Evolutionary conservation across 1,139 yeast species (phyloP), one percentile per base, ranked within the genome.

Genomic region (Hemisphaericaspora subhashii): DNA sequence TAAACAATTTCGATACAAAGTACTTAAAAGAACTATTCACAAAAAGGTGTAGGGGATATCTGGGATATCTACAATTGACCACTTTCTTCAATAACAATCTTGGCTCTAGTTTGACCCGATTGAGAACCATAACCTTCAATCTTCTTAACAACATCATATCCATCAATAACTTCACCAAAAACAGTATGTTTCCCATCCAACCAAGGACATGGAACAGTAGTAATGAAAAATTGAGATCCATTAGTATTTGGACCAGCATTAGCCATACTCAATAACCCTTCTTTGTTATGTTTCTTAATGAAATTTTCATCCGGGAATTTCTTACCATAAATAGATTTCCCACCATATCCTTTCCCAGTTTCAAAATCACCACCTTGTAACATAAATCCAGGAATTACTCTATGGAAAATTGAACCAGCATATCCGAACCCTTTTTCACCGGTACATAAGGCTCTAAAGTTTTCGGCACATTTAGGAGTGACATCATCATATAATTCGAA

Each of bases 391-490:
- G 72, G 72, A 38, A 67, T 67, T 20, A 67, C 64, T 51, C 73
- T 54, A 59, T 67, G 73, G 64, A 67, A 66, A 31, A 81, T 74
- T 41, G 96, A 35, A n/a, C 31, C 31, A 60, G 81, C 80, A 79
- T 82, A 88, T 54, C 96, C 96, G 66, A 77, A 87, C 45, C 96
- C 97, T 77, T 88, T 83, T 75, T 89, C 96, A 60, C 97, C 97
- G 51, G 97, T 89, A 65, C 85, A 77, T 58, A 89, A 77, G 51
- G 95, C 96, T 68, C 95, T 81, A 87, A 89, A 89, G 81, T 89
- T 89, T 74, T 86, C 95, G 51, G 95, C 81, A 52, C 97, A 89
- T 82, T 88, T 88, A 74, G 98, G 98, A 53, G 83, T 89, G 52
- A 86, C 88, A 59, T 88, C 95, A 69, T 82, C 78, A 83, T 83